These are phyloP conservation scores for Lolium multiflorum DNA, from an alignment of 176 grass and related monocot species.

Conservation along the genomic window DNA sequence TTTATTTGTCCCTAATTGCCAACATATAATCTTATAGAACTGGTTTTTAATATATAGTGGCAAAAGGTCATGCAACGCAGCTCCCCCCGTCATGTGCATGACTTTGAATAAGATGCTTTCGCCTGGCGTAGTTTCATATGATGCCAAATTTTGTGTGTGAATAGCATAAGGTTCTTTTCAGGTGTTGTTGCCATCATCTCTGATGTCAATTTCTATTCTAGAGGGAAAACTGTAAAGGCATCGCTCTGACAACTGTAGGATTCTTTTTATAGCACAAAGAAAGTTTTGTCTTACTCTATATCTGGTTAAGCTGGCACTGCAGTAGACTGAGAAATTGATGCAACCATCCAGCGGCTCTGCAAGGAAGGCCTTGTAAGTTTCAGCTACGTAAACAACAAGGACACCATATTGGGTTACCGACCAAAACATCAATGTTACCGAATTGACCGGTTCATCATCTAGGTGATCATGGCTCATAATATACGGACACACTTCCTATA, in stretches of 20 bases:
- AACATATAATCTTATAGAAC: no score
- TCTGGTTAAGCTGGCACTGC: background rate
- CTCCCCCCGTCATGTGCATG: background rate
- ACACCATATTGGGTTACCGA: background rate
- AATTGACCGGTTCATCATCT: background rate
- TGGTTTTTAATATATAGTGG: no score
- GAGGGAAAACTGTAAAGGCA: background rate
- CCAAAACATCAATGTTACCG: background rate
- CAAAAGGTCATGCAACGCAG: background rate
- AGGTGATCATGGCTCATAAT: background rate
- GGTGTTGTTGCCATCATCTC: background rate
- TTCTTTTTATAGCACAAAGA: background rate
- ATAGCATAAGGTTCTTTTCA: background rate
- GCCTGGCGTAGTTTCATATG: background rate
- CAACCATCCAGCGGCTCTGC: background rate
- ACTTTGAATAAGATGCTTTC: background rate
- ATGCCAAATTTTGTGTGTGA: background rate
- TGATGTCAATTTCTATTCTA: background rate
- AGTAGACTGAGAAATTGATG: background rate
- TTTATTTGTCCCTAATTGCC: no score
- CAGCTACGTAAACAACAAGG: background rate
- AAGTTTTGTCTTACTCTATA: background rate
- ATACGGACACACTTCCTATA: background rate
- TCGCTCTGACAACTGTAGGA: background rate
- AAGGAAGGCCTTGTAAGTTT: background rate